Percentiles rank a stretch among this genome's conserved stretches.
Conservation (phyloP, 2,329 filamentous ascomycete genomes). For the Alternaria angustiovoidea region DNA sequence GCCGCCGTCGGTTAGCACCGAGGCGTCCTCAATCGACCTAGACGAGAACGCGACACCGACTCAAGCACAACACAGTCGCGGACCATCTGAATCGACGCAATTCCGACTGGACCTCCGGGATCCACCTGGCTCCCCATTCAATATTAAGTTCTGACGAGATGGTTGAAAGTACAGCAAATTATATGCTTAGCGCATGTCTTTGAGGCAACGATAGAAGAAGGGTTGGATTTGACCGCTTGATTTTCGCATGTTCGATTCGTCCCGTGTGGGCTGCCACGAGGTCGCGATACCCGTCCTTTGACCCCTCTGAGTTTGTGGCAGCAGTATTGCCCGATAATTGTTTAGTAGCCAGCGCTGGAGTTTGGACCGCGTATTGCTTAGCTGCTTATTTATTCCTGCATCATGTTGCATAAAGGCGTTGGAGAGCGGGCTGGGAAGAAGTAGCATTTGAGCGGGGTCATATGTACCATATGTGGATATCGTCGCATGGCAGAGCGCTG, state of each 20-base stretch:
- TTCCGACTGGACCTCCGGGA: slow-evolving; percentile 48
- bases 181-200: slow-evolving; percentile 20
- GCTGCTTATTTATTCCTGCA: slow-evolving; percentile 30
- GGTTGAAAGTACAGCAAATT: slow-evolving; percentile 4
- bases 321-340: slow-evolving; percentile 34
- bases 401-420: slow-evolving; percentile 34
- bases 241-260: slow-evolving; percentile 40
- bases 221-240: slow-evolving; percentile 32
- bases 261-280: slow-evolving; percentile 39
- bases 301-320: slow-evolving; percentile 41
- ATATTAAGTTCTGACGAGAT: slow-evolving; percentile 47
- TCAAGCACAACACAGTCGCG: slow-evolving; percentile 44
- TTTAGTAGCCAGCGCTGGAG: slow-evolving; percentile 46
- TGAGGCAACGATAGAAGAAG: slow-evolving; percentile 31
- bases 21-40: slow-evolving; percentile 34
- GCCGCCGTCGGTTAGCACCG: slow-evolving; percentile 34
- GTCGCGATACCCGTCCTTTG: slow-evolving; percentile 47
- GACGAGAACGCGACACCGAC: slow-evolving; percentile 46
- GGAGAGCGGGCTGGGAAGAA: slow-evolving; percentile 15
- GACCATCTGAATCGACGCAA: slow-evolving; percentile 41
- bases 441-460: slow-evolving; percentile 28
- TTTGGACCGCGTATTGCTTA: slow-evolving; percentile 36
- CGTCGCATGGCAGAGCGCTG: slow-evolving; percentile 15
- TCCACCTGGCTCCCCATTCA: slow-evolving; percentile 49
- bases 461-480: slow-evolving; percentile 34